Base-by-base conservation (phyloP, 306 rosid species). In the Vigna angularis region DNA sequence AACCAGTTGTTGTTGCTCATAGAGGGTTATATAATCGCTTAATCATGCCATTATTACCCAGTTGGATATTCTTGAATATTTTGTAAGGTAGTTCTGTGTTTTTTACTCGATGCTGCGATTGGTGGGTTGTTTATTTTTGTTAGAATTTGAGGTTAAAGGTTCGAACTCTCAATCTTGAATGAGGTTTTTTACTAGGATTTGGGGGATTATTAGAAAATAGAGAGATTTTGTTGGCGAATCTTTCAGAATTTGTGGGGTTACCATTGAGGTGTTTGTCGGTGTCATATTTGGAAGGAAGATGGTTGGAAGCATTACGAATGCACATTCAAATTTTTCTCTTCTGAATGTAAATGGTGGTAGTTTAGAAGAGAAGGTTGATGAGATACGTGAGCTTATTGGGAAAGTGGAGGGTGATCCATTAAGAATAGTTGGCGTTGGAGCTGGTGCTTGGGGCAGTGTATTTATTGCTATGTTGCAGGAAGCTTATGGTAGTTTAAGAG, bases 391-490 rank as follows among this genome's bases (percentile, higher is more conserved):
- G 44, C 74, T 87, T 15, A 65, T 92, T 80, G 95, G 93, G 9
- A 94, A 94, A 89, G 85, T 85, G 7, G 91, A 94, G 45, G 94
- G 89, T 75, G 98, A 92, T 87, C 98, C 98, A 0, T 78, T 94
- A 57, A 83, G 90, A 86, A 94, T 94, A 66, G 98, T 92, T 72
- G 91, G 97, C 51, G 92, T 92, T 2, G 98, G 98, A 53, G 98
- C 97, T 18, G 98, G 98, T 66, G 98, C 98, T 75, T 94, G 98
- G 98, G 98, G 98, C 40, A 92, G 98, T 75, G 98, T 94, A 8
- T 94, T 94, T 80, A 85, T 80, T 44, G 94, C 97, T 73, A 88
- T 92, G 97, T 74, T 94, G 82, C 98, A 92, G 48, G 97, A 94
- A 15, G 84, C 85, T 75, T 94, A 92, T 76, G 96, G 97, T 68